phyloP scores from a whole-genome alignment of 2,329 filamentous ascomycete genomes.

The Botryotinia calthae region DNA sequence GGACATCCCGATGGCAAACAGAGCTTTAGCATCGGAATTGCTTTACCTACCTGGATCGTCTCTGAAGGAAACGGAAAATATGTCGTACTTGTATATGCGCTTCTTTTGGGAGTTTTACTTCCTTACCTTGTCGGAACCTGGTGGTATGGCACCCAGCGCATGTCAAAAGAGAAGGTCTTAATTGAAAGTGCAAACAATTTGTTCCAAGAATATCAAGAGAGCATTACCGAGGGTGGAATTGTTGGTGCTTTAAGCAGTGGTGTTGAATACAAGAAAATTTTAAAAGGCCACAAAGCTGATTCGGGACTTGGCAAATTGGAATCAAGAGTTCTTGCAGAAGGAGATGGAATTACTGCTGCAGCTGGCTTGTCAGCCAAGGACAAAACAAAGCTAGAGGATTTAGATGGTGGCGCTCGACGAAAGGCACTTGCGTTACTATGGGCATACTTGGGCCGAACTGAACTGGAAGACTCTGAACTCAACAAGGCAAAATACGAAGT shows the following conservation, averaged over 20 bases:
- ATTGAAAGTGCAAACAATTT: conserved; percentile 92
- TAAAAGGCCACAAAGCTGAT: conserved; percentile 77
- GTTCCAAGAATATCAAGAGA: conserved; percentile 88
- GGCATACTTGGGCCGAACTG: conserved; percentile 89
- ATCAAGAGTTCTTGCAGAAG: conserved; percentile 68
- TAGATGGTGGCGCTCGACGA: conserved; percentile 76
- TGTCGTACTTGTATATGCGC: conserved; percentile 83
- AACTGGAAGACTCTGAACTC: conserved; percentile 73
- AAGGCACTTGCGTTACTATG: conserved; percentile 89
- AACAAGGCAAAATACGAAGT: conserved; percentile 87
- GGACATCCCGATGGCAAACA: conserved; percentile 98
- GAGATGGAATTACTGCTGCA: conserved; percentile 50
- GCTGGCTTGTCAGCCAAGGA: conserved; percentile 69
- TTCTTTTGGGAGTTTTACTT: conserved; percentile 82
- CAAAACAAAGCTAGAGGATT: conserved; percentile 69
- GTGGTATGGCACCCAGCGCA: conserved; percentile 96
- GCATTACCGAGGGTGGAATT: conserved; percentile 75
- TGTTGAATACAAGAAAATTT: conserved; percentile 75
- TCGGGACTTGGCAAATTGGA: conserved; percentile 80
- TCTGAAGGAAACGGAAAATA: conserved; percentile 95
- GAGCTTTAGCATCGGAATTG: conserved; percentile 96
- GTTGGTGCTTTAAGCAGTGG: conserved; percentile 79
- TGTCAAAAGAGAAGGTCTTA: conserved; percentile 90
- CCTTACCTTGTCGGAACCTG: conserved; percentile 93
- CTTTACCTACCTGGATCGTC: conserved; percentile 87